Conservation (phyloP, 139 green algal species). For the Coccomyxa sp. region DNA sequence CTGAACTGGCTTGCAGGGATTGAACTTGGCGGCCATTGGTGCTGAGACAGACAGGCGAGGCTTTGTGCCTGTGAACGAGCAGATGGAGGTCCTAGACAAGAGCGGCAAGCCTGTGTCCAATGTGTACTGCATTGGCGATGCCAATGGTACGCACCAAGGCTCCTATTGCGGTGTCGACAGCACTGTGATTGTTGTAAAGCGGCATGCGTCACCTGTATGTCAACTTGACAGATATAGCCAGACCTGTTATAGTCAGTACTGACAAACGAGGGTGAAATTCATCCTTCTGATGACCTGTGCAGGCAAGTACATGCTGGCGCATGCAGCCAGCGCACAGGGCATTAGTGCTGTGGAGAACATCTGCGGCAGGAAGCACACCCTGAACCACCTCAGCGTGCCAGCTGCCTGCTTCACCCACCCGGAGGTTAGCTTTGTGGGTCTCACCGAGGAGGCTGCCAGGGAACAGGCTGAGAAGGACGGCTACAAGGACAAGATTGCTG, state of each 20-base stretch:
- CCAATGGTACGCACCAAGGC: conserved; percentile 88
- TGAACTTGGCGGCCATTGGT: conserved; percentile 75
- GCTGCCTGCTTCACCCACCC: conserved; percentile 99
- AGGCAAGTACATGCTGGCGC: conserved; percentile 91
- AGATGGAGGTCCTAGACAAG: conserved; percentile 86
- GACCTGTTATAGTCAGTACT: background rate
- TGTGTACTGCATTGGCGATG: conserved; percentile 99
- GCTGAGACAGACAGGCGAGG: conserved; percentile 84
- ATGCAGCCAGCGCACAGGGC: conserved; percentile 89
- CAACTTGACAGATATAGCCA: too few relatives aligned
- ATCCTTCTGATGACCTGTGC: conserved; percentile 53
- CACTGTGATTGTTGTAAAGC: too few relatives aligned
- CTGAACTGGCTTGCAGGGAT: conserved; percentile 54
- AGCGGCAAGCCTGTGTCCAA: conserved; percentile 60
- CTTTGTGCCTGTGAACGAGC: conserved; percentile 93
- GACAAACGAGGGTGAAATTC: too few relatives aligned
- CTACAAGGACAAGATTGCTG: conserved; percentile 74
- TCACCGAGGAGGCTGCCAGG: conserved; percentile 90
- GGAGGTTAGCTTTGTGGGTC: conserved; percentile 90
- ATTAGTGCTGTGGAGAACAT: conserved; percentile 97
- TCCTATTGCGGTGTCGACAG: background rate
- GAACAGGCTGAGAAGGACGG: conserved; percentile 85
- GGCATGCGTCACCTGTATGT: too few relatives aligned
- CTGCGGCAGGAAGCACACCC: conserved; percentile 72
- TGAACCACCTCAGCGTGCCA: conserved; percentile 92